These are phyloP conservation scores for Leccinum pallidistipes DNA, from an alignment of 1,284 basidiomycete genomes.

Conservation along the genomic window DNA sequence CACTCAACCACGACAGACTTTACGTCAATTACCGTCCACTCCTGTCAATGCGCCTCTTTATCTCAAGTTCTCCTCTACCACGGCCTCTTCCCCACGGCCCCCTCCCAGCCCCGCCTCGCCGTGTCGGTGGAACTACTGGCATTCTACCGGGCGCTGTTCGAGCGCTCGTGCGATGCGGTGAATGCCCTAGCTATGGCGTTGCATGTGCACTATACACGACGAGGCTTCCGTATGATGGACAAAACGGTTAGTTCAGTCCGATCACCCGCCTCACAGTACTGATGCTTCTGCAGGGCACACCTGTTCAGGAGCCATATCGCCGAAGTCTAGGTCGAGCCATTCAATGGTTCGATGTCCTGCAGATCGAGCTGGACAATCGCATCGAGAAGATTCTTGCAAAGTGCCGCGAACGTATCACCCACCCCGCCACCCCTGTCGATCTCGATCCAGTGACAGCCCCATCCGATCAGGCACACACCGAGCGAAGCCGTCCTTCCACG, in stretches of 20 bases:
- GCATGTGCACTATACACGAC: not conserved
- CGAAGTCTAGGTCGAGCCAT: not conserved
- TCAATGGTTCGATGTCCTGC: not conserved
- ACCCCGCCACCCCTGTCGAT: not conserved
- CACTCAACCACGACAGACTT: not conserved
- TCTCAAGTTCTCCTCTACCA: slow-evolving; percentile 4
- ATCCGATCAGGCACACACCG: not conserved
- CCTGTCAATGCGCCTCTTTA: not conserved
- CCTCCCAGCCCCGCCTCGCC: slow-evolving; percentile 8
- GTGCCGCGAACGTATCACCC: not conserved
- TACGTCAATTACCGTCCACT: not conserved
- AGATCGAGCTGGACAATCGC: not conserved
- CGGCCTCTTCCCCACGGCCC: slow-evolving; percentile 1
- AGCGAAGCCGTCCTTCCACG: not conserved
- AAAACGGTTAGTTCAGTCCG: not conserved
- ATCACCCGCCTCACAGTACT: not conserved
- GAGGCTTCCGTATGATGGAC: not conserved
- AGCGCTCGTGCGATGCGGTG: slow-evolving; percentile 4
- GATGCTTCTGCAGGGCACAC: not conserved
- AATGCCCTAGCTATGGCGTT: slow-evolving; percentile 1
- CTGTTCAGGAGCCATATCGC: not conserved
- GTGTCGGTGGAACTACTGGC: slow-evolving; percentile 2
- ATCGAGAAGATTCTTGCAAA: not conserved
- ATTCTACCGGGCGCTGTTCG: slow-evolving; percentile 9
- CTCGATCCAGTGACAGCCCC: not conserved